Evolutionary conservation across 2,329 filamentous ascomycete genomes (phyloP).

Genomic region (Allantophomopsis lycopodina): DNA sequence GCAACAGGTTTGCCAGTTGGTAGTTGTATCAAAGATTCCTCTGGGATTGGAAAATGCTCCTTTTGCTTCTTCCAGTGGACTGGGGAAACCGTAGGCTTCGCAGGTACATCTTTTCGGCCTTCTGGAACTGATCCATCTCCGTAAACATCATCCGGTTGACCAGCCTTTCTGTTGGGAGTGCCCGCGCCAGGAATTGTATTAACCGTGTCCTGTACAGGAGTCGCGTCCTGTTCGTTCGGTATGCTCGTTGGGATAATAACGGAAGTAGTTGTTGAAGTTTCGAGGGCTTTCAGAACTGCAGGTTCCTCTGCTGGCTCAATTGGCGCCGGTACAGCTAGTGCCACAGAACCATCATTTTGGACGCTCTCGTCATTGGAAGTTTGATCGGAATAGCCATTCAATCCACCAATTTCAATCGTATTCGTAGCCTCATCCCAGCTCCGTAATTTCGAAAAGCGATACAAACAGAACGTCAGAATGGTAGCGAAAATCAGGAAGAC

Average conservation of each 20-base stretch:
- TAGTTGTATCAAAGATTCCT: conserved; percentile 57
- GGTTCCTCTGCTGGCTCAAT: too few species aligned
- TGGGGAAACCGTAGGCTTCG: conserved; percentile 6
- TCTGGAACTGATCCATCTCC: too few species aligned
- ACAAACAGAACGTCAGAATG: conserved; percentile 38
- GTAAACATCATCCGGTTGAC: conserved; percentile 3
- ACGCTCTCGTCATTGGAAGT: background rate
- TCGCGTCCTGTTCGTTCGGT: too few species aligned
- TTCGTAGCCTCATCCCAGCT: conserved; percentile 14
- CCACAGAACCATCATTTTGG: background rate
- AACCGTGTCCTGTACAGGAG: too few species aligned
- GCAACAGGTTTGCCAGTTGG: conserved; percentile 56
- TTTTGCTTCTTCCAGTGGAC: conserved; percentile 61
- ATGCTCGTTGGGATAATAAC: too few species aligned
- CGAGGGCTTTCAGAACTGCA: too few species aligned
- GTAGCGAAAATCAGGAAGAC: conserved; percentile 42
- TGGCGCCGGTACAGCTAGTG: too few species aligned
- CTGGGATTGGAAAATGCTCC: conserved; percentile 66
- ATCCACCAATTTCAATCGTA: background rate
- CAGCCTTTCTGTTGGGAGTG: conserved; percentile 12
- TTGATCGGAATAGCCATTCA: too few species aligned
- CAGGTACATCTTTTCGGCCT: conserved; percentile 12
- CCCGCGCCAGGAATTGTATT: conserved; percentile 7
- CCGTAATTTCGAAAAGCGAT: conserved; percentile 30
- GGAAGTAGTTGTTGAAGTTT: too few species aligned